A percentile compares a stretch with the other conserved stretches of the same genome.
Evolutionary conservation across 331 rosid species (phyloP).

Genomic region (Cydonia oblonga): DNA sequence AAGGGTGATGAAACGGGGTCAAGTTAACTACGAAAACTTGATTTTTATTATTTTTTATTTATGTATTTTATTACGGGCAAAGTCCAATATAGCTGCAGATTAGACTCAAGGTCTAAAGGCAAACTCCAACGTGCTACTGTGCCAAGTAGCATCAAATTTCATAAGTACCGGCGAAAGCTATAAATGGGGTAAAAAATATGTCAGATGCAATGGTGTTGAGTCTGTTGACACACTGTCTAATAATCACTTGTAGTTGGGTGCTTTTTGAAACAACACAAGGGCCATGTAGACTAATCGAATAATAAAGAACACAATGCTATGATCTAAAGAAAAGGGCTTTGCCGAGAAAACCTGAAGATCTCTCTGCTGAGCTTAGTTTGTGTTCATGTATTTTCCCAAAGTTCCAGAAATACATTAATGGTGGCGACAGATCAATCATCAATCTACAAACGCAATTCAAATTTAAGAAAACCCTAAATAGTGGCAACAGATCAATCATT

Average conservation of each 20-base stretch:
- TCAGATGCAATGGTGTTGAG: too few species aligned
- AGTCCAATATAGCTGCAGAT: neutral
- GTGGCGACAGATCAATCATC: too few species aligned
- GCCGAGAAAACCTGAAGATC: constrained; percentile 55
- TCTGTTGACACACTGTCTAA: neutral
- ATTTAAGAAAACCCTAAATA: too few species aligned
- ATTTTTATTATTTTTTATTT: neutral
- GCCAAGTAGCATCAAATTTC: neutral
- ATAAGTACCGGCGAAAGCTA: too few species aligned
- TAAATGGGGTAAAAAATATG: too few species aligned
- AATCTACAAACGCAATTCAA: too few species aligned
- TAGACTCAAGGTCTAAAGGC: neutral
- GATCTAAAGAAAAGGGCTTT: neutral
- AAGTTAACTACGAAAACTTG: neutral
- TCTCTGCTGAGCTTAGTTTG: constrained; percentile 55
- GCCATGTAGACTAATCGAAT: neutral
- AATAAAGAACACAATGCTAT: neutral
- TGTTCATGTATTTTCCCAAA: too few species aligned
- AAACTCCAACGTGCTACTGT: neutral
- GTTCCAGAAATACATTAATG: too few species aligned
- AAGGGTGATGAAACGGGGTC: neutral
- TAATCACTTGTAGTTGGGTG: neutral
- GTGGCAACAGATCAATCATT: too few species aligned
- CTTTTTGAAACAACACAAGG: neutral
- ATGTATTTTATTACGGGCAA: neutral